Evolutionary conservation across 2,329 filamentous ascomycete genomes (phyloP).

Genomic region (Berkeleyomyces rouxiae): DNA sequence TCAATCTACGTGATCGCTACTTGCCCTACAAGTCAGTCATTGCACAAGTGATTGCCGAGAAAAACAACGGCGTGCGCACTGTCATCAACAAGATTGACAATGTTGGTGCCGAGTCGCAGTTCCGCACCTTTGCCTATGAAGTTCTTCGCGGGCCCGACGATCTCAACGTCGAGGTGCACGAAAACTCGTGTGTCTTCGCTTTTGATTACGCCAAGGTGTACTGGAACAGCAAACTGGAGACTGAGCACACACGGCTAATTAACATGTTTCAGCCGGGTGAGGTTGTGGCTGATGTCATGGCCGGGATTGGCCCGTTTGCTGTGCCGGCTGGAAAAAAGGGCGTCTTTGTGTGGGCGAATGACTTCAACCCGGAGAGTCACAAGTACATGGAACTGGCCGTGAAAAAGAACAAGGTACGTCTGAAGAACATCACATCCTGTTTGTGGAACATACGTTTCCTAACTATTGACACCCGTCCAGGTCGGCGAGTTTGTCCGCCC

Average conservation of each 20-base stretch:
- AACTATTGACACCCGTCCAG: conserved; percentile 20
- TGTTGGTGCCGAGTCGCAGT: conserved; percentile 71
- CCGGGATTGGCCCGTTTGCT: conserved; percentile 88
- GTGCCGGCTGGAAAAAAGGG: conserved; percentile 77
- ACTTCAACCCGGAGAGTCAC: conserved; percentile 84
- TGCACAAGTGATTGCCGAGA: conserved; percentile 73
- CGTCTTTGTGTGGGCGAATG: conserved; percentile 92
- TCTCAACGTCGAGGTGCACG: conserved; percentile 65
- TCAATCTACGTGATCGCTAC: conserved; percentile 75
- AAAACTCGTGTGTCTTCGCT: conserved; percentile 69
- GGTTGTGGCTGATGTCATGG: conserved; percentile 92
- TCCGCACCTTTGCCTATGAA: conserved; percentile 85
- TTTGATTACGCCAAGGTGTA: conserved; percentile 97
- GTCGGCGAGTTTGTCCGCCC: conserved; percentile 54
- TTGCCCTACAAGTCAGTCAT: conserved; percentile 76
- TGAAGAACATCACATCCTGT: too few species aligned
- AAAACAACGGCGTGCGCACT: conserved; percentile 65
- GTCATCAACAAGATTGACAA: conserved; percentile 93
- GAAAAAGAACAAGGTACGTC: conserved; percentile 56
- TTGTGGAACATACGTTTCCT: not conserved
- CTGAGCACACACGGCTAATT: conserved; percentile 71
- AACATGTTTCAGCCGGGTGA: conserved; percentile 65
- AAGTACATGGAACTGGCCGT: conserved; percentile 54
- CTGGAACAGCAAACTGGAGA: conserved; percentile 87
- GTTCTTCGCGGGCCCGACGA: conserved; percentile 69